phyloP scores from a whole-genome alignment of 2,329 filamentous ascomycete genomes.

The Canariomyces notabilis region DNA sequence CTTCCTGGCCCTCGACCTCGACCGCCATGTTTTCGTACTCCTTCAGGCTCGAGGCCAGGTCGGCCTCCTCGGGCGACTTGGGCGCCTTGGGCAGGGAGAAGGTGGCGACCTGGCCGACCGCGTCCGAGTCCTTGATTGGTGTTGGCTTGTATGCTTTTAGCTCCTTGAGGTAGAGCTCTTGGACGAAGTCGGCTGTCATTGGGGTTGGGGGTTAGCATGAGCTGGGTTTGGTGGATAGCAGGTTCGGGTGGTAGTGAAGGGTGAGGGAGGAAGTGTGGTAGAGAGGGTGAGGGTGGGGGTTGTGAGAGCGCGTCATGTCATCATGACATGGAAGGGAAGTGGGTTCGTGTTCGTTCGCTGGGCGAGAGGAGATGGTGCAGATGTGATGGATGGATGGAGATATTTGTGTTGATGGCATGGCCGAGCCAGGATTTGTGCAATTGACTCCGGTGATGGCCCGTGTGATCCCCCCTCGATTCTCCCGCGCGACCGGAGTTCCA shows the following conservation, averaged over 20 bases:
- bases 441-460: slow-evolving; percentile 6
- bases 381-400: neutral
- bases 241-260: neutral
- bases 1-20: slow-evolving; percentile 85
- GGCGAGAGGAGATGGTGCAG: neutral
- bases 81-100: slow-evolving; percentile 78
- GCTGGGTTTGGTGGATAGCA: too few relatives aligned
- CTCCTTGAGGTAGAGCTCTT: slow-evolving; percentile 95
- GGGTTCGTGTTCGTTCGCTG: neutral
- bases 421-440: neutral
- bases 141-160: slow-evolving; percentile 91
- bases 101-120: slow-evolving; percentile 85
- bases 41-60: slow-evolving; percentile 86
- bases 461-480: slow-evolving; percentile 1
- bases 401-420: neutral
- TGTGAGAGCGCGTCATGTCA: neutral
- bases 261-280: neutral
- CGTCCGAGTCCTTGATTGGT: slow-evolving; percentile 76
- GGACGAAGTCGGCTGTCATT: slow-evolving; percentile 80
- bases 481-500: slow-evolving; percentile 9
- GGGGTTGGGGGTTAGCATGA: neutral
- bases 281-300: neutral
- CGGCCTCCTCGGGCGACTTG: slow-evolving; percentile 84
- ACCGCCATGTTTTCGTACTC: slow-evolving; percentile 92
- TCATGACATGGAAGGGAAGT: neutral